phyloP scores from a whole-genome alignment of 805 yeast species.

The Pichia cephalocereana region DNA sequence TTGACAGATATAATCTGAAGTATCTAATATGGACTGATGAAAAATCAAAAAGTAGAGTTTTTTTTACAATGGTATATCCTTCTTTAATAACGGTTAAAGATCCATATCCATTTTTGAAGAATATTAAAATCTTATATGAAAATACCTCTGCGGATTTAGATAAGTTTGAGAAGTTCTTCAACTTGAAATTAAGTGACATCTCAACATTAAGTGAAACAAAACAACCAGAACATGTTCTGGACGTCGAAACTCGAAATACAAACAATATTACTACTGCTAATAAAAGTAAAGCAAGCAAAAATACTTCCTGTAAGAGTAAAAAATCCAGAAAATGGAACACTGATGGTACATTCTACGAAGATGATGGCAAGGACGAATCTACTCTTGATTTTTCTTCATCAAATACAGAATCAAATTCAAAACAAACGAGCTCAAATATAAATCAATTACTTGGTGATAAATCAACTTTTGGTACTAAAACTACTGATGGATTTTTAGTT shows the following conservation, averaged over 20 bases:
- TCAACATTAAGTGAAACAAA: constrained; percentile 2
- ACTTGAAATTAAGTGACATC: constrained; percentile 26
- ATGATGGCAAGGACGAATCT: constrained; percentile 25
- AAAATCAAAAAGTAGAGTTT: constrained; percentile 23
- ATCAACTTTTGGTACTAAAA: constrained; percentile 32
- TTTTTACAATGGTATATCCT: constrained; percentile 35
- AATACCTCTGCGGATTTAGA: constrained; percentile 18
- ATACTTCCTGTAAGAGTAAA: constrained; percentile 32
- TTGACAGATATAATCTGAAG: constrained; percentile 37
- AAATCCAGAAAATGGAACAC: constrained; percentile 57
- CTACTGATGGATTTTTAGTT: constrained; percentile 50
- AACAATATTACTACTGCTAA: not conserved
- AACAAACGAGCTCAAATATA: constrained; percentile 19
- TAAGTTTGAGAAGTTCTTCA: constrained; percentile 31
- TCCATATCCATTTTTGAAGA: constrained; percentile 22
- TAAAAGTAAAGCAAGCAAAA: constrained; percentile 11
- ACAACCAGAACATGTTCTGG: constrained; percentile 6
- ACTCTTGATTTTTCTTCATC: constrained; percentile 46
- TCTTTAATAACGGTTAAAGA: constrained; percentile 25
- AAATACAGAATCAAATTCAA: constrained; percentile 10
- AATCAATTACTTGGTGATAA: constrained; percentile 31
- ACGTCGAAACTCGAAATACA: constrained; percentile 1
- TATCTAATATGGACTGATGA: constrained; percentile 32
- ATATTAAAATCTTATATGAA: constrained; percentile 17
- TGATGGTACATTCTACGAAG: constrained; percentile 48